phyloP scores from a whole-genome alignment of 495 filamentous ascomycete species.

The Daldinia grandis region DNA sequence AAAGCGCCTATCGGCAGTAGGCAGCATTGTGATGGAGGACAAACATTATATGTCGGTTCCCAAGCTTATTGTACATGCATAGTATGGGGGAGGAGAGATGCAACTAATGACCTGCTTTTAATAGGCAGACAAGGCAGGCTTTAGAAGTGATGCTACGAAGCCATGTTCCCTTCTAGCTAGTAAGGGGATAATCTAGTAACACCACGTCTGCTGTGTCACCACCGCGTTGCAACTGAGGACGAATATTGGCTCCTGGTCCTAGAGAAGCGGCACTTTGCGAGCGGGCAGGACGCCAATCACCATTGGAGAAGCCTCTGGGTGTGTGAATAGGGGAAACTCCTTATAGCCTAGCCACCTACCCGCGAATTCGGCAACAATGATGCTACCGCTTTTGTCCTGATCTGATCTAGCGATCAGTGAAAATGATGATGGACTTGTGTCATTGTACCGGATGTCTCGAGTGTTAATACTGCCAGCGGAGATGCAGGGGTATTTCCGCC shows the following conservation, averaged over 20 bases:
- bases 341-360: constrained; percentile 21
- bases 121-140: neutral
- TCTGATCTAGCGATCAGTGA: constrained; percentile 23
- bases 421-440: constrained; percentile 8
- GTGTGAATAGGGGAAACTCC: constrained; percentile 28
- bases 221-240: constrained; percentile 30
- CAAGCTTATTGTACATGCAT: constrained; percentile 1
- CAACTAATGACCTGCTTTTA: constrained; percentile 14
- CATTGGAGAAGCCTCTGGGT: constrained; percentile 2
- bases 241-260: constrained; percentile 38
- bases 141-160: constrained; percentile 17
- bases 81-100: constrained; percentile 6
- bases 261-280: constrained; percentile 32
- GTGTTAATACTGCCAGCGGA: constrained; percentile 25
- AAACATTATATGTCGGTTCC: neutral
- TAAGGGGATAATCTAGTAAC: constrained; percentile 21
- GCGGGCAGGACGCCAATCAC: constrained; percentile 24
- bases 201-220: constrained; percentile 37
- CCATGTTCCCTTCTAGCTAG: constrained; percentile 9
- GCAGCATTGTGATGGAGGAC: neutral
- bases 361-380: constrained; percentile 26
- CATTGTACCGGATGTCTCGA: constrained; percentile 26
- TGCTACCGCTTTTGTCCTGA: constrained; percentile 22
- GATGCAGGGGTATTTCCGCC: constrained; percentile 22
- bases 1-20: constrained; percentile 7